Evolutionary conservation across 176 grass and related monocot genomes (phyloP), one percentile per base, ranked within the genome.

Genomic region (Puccinellia tenuiflora): DNA sequence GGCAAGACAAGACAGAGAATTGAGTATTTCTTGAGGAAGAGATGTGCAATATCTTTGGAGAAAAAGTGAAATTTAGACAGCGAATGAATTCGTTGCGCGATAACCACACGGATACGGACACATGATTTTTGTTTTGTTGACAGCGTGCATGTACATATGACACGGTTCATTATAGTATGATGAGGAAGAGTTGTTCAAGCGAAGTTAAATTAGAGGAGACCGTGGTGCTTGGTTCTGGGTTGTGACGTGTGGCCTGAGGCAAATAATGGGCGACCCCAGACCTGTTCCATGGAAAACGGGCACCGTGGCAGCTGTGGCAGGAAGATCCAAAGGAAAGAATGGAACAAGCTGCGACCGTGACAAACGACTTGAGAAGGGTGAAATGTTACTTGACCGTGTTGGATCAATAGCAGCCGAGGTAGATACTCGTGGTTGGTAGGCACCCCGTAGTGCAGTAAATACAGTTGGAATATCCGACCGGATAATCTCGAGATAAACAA

Each of bases 171-270:
- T 86, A 66, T 56, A 66, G 1, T 33, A 42, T 76, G 6, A 53
- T 47, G 64, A 40, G 69, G 14, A 6, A 72, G 68, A 66, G 73
- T 57, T 67, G 79, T 66, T 66, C 46, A 74, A n/a, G 71, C 2
- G 55, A 77, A 45, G 77, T 83, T 86, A 74, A 74, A n/a, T n/a
- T 57, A 1, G 35, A 72, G 83, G 46, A 82, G 73, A 83, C 79
- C 88, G 33, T 50, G 62, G 48, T 39, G 70, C 70, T 54, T 59
- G 65, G 26, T 5, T 42, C 18, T 89, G 88, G 65, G 26, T 5
- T 42, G 13, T 89, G 88, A 83, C 88, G 84, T 90, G 84, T 86
- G 84, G 35, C 54, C 56, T 83, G 79, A 79, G 47, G 65, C 88
- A 57, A 79, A 73, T 85, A 18, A 67, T 73, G 85, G 56, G 65